Base-by-base conservation (phyloP, 257 asterid genomes). In the Salvia splendens region DNA sequence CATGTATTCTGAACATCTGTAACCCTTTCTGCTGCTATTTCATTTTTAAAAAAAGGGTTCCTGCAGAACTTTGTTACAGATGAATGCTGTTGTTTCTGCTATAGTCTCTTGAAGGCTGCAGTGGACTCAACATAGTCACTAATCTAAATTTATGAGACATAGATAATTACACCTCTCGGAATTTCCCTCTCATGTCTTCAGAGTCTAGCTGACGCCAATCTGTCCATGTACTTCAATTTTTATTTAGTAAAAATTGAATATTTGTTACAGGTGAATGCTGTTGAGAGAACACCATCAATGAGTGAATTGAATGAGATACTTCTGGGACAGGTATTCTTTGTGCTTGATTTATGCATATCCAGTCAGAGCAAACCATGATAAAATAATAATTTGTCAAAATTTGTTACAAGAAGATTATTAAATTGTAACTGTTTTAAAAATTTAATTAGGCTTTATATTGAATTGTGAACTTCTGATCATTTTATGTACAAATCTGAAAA, bases 221-320 rank as follows among this genome's bases (percentile, higher is more conserved):
- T 71, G 38, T n/a, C 17, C 55, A 47, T 56, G 6, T 53, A 14
- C 56, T 64, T n/a, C 17, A 48, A 17, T n/a, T 33, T 33, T 42
- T 8, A 30, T 65, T 49, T 68, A 67, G 59, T 72, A 40, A 73
- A 35, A 67, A 36, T 28, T 47, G 50, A 70, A 69, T 65, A 77
- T 62, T 64, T 41, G 38, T 64, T 81, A 54, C 86, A 94, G 99
- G 96, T 94, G 72, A 90, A 87, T 82, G 96, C 95, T 62, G 84
- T 87, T 71, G 99, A 94, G 82, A 91, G 87, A 86, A 91, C 99
- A 74, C 98, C 97, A 65, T 94, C 99, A 43, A 89, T 94, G 99
- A 94, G 99, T 67, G 99, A 94, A 83, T 79, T 94, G 87, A 94
- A 86, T 28, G 98, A 94, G 86, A 85, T 94, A 68, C 90, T 94